Evolutionary conservation across 768 basidiomycete genomes (phyloP), one percentile per base, ranked within the genome.

Genomic region (Galerina sulciceps): DNA sequence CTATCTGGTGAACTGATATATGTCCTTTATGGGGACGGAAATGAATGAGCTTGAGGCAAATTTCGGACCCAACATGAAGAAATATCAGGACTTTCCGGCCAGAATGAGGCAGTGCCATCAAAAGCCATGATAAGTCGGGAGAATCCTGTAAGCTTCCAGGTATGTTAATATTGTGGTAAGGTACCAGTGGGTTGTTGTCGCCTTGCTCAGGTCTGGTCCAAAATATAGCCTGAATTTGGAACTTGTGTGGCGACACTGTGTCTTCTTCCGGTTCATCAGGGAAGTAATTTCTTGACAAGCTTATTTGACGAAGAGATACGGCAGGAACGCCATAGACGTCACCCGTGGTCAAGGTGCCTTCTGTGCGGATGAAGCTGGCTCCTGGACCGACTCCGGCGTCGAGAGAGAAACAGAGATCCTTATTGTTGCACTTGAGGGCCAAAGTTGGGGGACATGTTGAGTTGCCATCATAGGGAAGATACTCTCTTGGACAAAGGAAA

Each of bases 331-430:
- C 59, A 57, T 65, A 68, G 31, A 26, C 47, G 4, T 67, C 52
- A 47, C 68, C 62, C 2, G 68, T 56, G 42, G 67, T 65, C 10
- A 69, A 57, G 10, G 60, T 62, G 20, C 67, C 68, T 20, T 66
- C 62, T 22, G 62, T 46, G 15, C 37, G 37, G 36, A 36, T 44
- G 45, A 46, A 46, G 22, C 47, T 36, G 17, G 37, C 44, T 10
- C 36, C 45, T 9, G 54, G 54, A n/a, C 40, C 20, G 10, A 18
- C 14, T 45, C 44, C 38, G 8, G 26, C 26, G 10, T 37, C 13
- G 26, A 26, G 44, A 4, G 22, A 20, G 26, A 44, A 44, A 10
- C 51, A 17, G n/a, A 18, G 10, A 31, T 26, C 45, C 20, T 60
- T 31, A 31, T 31, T 31, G 26, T 31, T 47, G 47, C 52, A 57